A percentile compares a stretch with the other conserved stretches of the same genome.
Evolutionary conservation across 208 protist genomes (phyloP).

Genomic region (Trypanosoma brucei): DNA sequence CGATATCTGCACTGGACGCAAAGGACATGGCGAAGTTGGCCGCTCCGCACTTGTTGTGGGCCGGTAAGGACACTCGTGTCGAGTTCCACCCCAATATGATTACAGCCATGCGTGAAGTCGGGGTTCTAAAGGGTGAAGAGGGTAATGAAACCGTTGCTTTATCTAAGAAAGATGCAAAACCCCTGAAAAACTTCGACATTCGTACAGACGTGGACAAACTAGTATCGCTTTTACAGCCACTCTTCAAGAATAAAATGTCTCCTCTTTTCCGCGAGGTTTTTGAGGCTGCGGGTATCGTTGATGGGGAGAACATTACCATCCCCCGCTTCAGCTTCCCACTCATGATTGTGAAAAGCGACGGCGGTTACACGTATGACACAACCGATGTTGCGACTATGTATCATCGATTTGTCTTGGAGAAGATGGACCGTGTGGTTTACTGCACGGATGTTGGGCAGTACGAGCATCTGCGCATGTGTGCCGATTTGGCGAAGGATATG

Average conservation of each 20-base stretch:
- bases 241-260: slow-evolving; percentile 74
- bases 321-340: slow-evolving; percentile 91
- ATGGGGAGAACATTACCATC: slow-evolving; percentile 69
- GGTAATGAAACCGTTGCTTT: slow-evolving; percentile 72
- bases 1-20: slow-evolving; percentile 50
- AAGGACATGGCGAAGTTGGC: slow-evolving; percentile 83
- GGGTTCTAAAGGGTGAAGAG: slow-evolving; percentile 64
- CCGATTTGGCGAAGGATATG: slow-evolving; percentile 85
- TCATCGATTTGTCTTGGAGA: slow-evolving; percentile 85
- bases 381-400: slow-evolving; percentile 91
- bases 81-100: slow-evolving; percentile 77
- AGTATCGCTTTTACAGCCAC: slow-evolving; percentile 54
- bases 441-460: slow-evolving; percentile 95
- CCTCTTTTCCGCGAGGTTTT: slow-evolving; percentile 77
- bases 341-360: slow-evolving; percentile 94
- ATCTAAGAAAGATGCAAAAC: slow-evolving; percentile 88
- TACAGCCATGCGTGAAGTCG: slow-evolving; percentile 66
- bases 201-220: slow-evolving; percentile 85
- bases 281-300: slow-evolving; percentile 56
- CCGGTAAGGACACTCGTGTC: slow-evolving; percentile 39
- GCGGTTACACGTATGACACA: slow-evolving; percentile 94
- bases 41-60: slow-evolving; percentile 60
- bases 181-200: slow-evolving; percentile 76
- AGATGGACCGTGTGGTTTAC: slow-evolving; percentile 92
- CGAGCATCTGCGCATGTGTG: slow-evolving; percentile 92